These are phyloP conservation scores for Berberis thunbergii DNA, from an alignment of 164 flowering plant species.

Conservation along the genomic window DNA sequence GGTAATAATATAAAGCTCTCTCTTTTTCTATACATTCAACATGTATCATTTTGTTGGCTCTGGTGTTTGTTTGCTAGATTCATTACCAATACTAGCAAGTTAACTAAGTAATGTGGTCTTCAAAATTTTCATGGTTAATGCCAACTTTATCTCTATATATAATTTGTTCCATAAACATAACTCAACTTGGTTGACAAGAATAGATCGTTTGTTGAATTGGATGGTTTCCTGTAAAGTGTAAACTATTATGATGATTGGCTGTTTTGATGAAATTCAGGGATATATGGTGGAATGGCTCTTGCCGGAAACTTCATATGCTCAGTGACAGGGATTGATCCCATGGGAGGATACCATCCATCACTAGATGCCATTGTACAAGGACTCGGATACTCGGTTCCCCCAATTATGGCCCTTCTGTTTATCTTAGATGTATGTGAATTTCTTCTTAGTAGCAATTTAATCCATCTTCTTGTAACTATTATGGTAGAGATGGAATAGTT, in stretches of 20 bases:
- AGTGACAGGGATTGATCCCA: conserved; percentile 59
- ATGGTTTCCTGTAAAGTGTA: not conserved
- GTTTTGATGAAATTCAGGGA: conserved; percentile 37
- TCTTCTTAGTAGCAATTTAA: no score
- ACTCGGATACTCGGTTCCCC: conserved; percentile 91
- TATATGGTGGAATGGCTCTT: conserved; percentile 90
- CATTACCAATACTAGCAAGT: no score
- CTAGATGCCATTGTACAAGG: conserved; percentile 73
- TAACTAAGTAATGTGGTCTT: no score
- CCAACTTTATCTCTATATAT: no score
- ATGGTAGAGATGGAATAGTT: no score
- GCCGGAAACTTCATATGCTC: conserved; percentile 89
- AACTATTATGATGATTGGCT: not conserved
- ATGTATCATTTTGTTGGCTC: not conserved
- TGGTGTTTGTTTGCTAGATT: not conserved
- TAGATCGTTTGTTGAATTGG: not conserved
- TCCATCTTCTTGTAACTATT: not conserved
- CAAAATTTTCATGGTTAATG: no score
- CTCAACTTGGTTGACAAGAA: no score
- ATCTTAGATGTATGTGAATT: conserved; percentile 68
- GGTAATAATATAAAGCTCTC: conserved; percentile 32
- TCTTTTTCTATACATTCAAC: not conserved
- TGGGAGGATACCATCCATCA: conserved; percentile 72
- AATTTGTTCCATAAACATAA: no score
- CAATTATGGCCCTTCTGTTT: conserved; percentile 96